Conservation (phyloP, 192 early-diverging fungal genomes). For the Podila minutissima region DNA sequence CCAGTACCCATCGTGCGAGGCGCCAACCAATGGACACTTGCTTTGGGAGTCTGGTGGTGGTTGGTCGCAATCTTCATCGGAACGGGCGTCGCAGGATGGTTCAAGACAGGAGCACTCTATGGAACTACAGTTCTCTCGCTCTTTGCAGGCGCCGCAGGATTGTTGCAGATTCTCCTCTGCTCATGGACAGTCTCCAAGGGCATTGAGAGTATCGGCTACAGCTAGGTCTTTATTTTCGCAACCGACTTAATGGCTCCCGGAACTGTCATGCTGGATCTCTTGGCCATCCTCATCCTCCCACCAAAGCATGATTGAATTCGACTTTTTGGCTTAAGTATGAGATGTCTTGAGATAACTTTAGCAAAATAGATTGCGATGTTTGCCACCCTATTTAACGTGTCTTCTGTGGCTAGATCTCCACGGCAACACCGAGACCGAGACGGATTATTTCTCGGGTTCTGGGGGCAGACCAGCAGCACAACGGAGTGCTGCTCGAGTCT, state of each 20-base stretch:
- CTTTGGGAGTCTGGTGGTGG: conserved; percentile 48
- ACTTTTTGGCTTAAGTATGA: conserved; percentile 27
- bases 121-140: conserved; percentile 15
- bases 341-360: not conserved
- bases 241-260: conserved; percentile 11
- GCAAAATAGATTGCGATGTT: not conserved
- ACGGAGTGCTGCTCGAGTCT: too few relatives aligned
- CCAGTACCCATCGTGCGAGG: conserved; percentile 17
- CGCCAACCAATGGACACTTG: conserved; percentile 30
- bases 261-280: conserved; percentile 17
- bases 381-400: too few relatives aligned
- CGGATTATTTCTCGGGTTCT: too few relatives aligned
- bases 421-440: too few relatives aligned
- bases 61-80: conserved; percentile 12
- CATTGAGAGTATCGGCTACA: not conserved
- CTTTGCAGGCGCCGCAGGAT: conserved; percentile 19
- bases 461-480: too few relatives aligned
- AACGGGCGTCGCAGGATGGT: conserved; percentile 24
- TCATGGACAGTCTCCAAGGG: not conserved
- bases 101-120: conserved; percentile 28
- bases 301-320: conserved; percentile 20
- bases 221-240: conserved; percentile 16
- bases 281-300: conserved; percentile 1
- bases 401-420: too few relatives aligned
- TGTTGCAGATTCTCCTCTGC: conserved; percentile 28